Percentiles rank a stretch among this genome's conserved stretches.
Evolutionary conservation across 441 rosid species (phyloP).

Genomic region (Pelargonium cotyledonis): DNA sequence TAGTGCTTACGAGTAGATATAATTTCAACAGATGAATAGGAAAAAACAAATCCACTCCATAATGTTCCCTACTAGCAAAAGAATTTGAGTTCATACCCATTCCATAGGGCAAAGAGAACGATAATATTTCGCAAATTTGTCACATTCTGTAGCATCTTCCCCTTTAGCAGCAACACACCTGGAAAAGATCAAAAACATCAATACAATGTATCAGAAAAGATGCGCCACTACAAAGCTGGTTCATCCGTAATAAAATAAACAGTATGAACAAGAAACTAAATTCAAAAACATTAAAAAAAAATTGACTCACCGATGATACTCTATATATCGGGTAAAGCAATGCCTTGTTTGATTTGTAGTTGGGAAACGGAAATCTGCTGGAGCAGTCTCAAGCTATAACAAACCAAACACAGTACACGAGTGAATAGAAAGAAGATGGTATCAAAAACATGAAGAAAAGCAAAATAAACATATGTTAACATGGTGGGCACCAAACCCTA

Average conservation of each 20-base stretch:
- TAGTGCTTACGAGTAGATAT: no score
- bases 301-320: conserved; percentile 68
- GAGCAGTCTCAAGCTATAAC: conserved; percentile 88
- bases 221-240: not conserved
- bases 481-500: not conserved
- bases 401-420: conserved; percentile 3
- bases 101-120: conserved; percentile 93
- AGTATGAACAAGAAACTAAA: not conserved
- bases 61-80: no score
- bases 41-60: no score
- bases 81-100: conserved; percentile 56
- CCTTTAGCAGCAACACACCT: conserved; percentile 94
- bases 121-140: conserved; percentile 83
- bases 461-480: not conserved
- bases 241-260: not conserved
- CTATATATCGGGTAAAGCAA: conserved; percentile 85
- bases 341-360: conserved; percentile 95
- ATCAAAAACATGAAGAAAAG: not conserved
- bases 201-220: conserved; percentile 1
- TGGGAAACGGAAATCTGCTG: conserved; percentile 93
- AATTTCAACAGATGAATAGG: no score
- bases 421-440: conserved; percentile 14
- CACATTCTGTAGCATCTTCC: conserved; percentile 82
- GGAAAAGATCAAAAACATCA: conserved; percentile 17
- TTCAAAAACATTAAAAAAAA: not conserved